phyloP scores from a whole-genome alignment of 2,329 filamentous ascomycete species.

The Talaromyces funiculosus region DNA sequence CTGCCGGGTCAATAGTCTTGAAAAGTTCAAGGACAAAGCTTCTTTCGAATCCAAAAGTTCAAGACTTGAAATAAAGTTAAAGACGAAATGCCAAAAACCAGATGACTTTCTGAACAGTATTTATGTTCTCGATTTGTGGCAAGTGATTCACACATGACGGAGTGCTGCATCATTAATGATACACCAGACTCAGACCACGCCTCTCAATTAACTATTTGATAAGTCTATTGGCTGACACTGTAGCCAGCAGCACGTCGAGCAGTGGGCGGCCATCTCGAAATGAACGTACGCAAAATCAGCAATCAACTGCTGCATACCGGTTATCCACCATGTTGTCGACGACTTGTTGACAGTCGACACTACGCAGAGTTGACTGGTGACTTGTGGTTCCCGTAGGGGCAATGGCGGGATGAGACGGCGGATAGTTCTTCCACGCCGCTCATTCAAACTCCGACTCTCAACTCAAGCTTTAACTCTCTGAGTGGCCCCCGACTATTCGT shows the following conservation, averaged over 20 bases:
- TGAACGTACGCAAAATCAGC: not conserved
- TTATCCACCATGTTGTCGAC: not conserved
- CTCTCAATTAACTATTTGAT: not conserved
- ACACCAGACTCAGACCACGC: not conserved
- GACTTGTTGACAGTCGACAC: not conserved
- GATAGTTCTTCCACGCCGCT: not conserved
- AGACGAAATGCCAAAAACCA: not conserved
- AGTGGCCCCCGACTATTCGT: too few relatives aligned
- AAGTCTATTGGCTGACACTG: not conserved
- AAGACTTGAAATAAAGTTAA: not conserved
- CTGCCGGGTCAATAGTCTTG: not conserved
- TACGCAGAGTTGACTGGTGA: too few relatives aligned
- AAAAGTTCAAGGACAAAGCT: not conserved
- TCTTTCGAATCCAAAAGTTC: not conserved
- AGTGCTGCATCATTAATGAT: conserved; percentile 10
- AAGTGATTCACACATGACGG: conserved; percentile 13
- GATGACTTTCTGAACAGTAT: not conserved
- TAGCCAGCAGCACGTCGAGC: not conserved
- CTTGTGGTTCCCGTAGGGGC: too few relatives aligned
- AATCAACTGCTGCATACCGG: not conserved
- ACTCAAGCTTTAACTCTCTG: too few relatives aligned
- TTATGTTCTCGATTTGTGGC: conserved; percentile 10
- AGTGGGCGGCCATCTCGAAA: not conserved
- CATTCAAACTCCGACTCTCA: not conserved
- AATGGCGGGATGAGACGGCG: not conserved